Percentiles rank a stretch among this genome's conserved stretches.
These are phyloP conservation scores for Hygrophoropsis aurantiaca DNA, from an alignment of 768 basidiomycete species.

Conservation along the genomic window DNA sequence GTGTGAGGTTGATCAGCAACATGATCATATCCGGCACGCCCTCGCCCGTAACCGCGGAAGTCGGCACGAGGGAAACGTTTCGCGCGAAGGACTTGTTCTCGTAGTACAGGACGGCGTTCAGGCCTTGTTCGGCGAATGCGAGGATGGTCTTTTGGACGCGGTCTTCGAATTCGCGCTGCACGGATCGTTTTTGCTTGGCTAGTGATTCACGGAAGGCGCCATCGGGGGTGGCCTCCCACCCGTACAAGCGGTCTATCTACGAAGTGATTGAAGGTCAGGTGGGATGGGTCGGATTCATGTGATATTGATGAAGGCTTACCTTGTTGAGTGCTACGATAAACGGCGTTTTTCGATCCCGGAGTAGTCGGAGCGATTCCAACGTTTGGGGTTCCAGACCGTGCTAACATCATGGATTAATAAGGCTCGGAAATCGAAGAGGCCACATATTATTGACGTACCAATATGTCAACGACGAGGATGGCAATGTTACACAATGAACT, in stretches of 20 bases:
- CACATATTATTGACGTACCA: too few species aligned
- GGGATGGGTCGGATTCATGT: constrained; percentile 4
- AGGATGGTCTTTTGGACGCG: constrained; percentile 81
- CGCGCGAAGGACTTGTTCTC: constrained; percentile 94
- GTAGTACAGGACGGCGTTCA: constrained; percentile 95
- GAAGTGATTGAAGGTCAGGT: constrained; percentile 9
- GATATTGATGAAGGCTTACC: constrained; percentile 35
- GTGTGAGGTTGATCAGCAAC: constrained; percentile 95
- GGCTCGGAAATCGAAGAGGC: background rate
- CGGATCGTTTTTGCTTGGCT: constrained; percentile 72
- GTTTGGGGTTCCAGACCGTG: constrained; percentile 99
- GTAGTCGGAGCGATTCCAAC: constrained; percentile 88
- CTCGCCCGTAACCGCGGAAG: constrained; percentile 97
- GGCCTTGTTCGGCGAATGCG: constrained; percentile 96
- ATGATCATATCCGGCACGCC: constrained; percentile 99
- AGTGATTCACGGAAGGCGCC: constrained; percentile 91
- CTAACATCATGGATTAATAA: constrained; percentile 40
- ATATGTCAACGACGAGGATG: constrained; percentile 98
- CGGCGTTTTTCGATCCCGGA: constrained; percentile 92
- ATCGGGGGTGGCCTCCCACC: constrained; percentile 90
- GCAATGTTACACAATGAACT: constrained; percentile 98
- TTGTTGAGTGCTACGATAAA: constrained; percentile 99
- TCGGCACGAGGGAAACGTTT: constrained; percentile 95
- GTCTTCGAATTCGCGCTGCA: constrained; percentile 91
- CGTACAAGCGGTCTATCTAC: constrained; percentile 96